Evolutionary conservation across 306 rosid genomes (phyloP).

Genomic region (Prunus persica): Prunus_persica_NCBIv2 NC_034009.1:28831001-28831500

Average conservation of each 20-base stretch:
- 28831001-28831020: not conserved
- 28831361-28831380: not conserved
- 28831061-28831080: not conserved
- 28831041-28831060: not conserved
- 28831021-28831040: slow-evolving; percentile 3
- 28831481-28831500: not conserved
- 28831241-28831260: slow-evolving; percentile 99
- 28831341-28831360: not conserved
- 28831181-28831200: slow-evolving; percentile 1
- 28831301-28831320: slow-evolving; percentile 5
- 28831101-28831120: not conserved
- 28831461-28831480: not conserved
- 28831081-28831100: not conserved
- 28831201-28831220: slow-evolving; percentile 8
- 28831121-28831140: slow-evolving; percentile 1
- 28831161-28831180: not conserved
- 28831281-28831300: slow-evolving; percentile 99
- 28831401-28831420: not conserved
- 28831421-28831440: not conserved
- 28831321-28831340: not conserved
- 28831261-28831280: slow-evolving; percentile 98
- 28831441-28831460: not conserved
- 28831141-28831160: not conserved
- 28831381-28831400: not conserved
- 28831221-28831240: slow-evolving; percentile 30